Evolutionary conservation across 2,329 filamentous ascomycete genomes (phyloP), one percentile per base, ranked within the genome.

Genomic region (Fusarium irregulare): DNA sequence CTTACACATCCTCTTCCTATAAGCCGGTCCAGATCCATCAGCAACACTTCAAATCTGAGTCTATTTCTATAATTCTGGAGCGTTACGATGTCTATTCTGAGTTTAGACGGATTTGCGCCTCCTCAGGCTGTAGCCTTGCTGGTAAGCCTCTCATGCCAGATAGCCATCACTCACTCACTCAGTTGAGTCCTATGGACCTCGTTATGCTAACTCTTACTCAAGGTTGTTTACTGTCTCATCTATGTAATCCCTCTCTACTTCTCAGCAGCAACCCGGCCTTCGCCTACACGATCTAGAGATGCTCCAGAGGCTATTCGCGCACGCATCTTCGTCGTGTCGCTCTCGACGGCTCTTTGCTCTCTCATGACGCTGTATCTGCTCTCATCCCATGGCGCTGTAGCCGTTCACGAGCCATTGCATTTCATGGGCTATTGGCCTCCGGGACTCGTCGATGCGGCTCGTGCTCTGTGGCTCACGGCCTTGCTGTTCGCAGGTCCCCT

Each of bases 191-290:
- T 41, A 44, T 40, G 25, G 42, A 27, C 13, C 53, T 30, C 13
- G n/a, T 40, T 50, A 37, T 42, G 45, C 54, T 69, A 44, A 71
- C 55, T 53, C 28, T 41, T 42, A 51, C 53, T 30, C 49, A 55
- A 77, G 93, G 82, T 94, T 67, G 80, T 90, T 66, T 97, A 97
- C 81, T 97, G 93, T n/a, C 80, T 94, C 73, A 82, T 93, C 82
- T 99, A 98, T 82, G 93, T 99, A 74, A 83, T 92, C 6, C 95
- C 96, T 25, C 93, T 98, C 80, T 98, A 99, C 83, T 85, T 95
- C 68, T 96, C 91, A 21, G 80, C 89, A 6, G 86, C 89, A 21
- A 97, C 95, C 7, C 89, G 94, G 55, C 94, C 94, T 9, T 96
- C 93, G 10, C 87, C 89, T 27, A 88, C 86, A 57, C 87, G 97